Percentiles rank a stretch among this genome's conserved stretches.
These are phyloP conservation scores for Stephania japonica DNA, from an alignment of 164 flowering plant species.

Conservation along the genomic window DNA sequence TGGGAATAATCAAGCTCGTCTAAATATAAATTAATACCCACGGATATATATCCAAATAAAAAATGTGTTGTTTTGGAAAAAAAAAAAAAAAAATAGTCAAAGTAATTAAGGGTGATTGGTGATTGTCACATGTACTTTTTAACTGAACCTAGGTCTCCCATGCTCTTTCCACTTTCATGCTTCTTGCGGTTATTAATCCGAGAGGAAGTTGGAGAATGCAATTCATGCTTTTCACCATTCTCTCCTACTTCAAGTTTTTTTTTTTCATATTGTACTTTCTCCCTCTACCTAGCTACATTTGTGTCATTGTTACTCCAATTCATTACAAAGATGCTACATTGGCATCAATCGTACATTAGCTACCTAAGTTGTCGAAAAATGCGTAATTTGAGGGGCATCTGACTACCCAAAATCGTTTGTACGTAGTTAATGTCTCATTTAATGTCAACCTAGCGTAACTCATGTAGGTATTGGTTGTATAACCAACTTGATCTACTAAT, in stretches of 20 bases:
- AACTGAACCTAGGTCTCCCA: constrained; percentile 12
- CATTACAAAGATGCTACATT: not conserved
- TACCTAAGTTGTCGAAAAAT: no score
- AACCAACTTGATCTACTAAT: no score
- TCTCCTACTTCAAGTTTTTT: not conserved
- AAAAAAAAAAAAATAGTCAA: not conserved
- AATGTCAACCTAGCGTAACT: no score
- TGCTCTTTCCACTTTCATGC: constrained; percentile 17
- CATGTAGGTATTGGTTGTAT: no score
- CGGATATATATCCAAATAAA: no score
- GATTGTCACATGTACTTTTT: not conserved
- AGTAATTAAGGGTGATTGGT: not conserved
- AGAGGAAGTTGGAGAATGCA: constrained; percentile 20
- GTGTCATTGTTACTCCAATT: not conserved
- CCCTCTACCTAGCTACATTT: not conserved
- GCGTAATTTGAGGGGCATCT: no score
- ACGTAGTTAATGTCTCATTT: no score
- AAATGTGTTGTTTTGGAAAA: not conserved
- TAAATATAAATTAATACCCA: no score
- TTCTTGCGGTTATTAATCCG: constrained; percentile 11
- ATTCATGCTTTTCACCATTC: constrained; percentile 21
- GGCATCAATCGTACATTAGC: no score
- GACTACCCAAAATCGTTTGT: no score
- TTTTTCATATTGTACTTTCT: not conserved
- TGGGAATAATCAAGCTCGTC: no score